Conservation (phyloP, 148 eudicot species). For the Rhododendron kiyosumense region DNA sequence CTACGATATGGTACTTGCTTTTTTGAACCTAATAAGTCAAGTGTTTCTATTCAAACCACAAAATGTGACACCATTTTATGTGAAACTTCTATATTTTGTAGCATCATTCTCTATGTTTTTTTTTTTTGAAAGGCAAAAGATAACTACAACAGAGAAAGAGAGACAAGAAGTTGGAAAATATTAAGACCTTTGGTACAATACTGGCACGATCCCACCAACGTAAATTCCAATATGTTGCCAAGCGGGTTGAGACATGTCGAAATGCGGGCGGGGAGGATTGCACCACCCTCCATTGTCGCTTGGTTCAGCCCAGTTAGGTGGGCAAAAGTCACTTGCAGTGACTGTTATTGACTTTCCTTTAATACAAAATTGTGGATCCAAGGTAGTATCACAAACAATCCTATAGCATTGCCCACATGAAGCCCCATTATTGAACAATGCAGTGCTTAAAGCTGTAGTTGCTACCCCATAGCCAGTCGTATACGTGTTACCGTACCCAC, state of each 20-base stretch:
- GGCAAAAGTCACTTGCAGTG: constrained; percentile 89
- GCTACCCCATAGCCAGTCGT: constrained; percentile 62
- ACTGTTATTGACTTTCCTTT: constrained; percentile 44
- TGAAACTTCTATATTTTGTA: background rate
- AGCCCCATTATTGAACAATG: constrained; percentile 72
- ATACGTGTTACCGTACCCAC: constrained; percentile 88
- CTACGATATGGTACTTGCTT: background rate
- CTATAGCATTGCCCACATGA: constrained; percentile 85
- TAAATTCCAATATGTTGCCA: constrained; percentile 92
- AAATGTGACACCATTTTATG: background rate
- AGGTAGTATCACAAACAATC: constrained; percentile 58
- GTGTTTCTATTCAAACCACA: background rate
- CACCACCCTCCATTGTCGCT: constrained; percentile 87
- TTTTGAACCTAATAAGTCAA: background rate
- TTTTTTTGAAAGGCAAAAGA: no score
- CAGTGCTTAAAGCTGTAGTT: constrained; percentile 83
- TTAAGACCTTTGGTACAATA: constrained; percentile 60
- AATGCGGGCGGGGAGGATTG: constrained; percentile 82
- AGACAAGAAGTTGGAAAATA: background rate
- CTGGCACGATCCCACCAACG: constrained; percentile 80
- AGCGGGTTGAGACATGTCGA: constrained; percentile 96
- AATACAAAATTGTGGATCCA: constrained; percentile 53
- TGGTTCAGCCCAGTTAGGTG: constrained; percentile 64
- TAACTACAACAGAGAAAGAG: background rate
- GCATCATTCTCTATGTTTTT: no score